phyloP scores from a whole-genome alignment of 805 yeast species.

The Candida krabiensis region DNA sequence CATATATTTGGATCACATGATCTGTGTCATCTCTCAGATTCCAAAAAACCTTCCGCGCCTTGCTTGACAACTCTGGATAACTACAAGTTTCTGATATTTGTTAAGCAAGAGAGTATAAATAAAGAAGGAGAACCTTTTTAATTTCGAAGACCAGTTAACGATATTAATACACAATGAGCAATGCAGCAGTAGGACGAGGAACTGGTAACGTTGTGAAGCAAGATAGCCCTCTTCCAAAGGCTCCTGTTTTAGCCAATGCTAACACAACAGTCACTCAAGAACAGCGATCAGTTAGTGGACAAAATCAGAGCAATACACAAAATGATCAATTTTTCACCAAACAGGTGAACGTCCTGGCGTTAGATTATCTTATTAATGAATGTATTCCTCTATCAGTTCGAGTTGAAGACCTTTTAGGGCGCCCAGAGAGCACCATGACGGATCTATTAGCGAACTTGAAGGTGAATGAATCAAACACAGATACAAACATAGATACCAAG shows the following conservation, averaged over 20 bases:
- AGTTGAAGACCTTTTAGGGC: conserved; percentile 50
- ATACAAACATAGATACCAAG: too few species aligned
- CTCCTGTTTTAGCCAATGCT: not conserved
- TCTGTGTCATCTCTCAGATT: too few species aligned
- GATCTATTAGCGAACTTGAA: conserved; percentile 16
- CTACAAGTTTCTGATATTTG: too few species aligned
- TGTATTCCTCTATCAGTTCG: conserved; percentile 70
- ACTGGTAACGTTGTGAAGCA: not conserved
- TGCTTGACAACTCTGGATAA: too few species aligned
- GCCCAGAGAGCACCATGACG: conserved; percentile 19
- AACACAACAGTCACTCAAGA: not conserved
- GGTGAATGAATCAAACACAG: conserved; percentile 10
- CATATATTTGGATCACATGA: too few species aligned
- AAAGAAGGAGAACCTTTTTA: too few species aligned
- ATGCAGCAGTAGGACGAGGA: not conserved
- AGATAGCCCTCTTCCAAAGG: not conserved
- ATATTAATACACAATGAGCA: too few species aligned
- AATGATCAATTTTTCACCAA: conserved; percentile 23
- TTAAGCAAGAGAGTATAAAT: too few species aligned
- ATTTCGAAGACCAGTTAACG: too few species aligned
- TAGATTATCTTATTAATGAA: conserved; percentile 72
- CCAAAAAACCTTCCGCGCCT: too few species aligned
- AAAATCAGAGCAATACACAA: not conserved
- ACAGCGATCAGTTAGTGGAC: conserved; percentile 10
- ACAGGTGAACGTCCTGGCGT: conserved; percentile 54